Base-by-base conservation (phyloP, 768 basidiomycete species). In the Rhodosporidiobolus sp. region DNA sequence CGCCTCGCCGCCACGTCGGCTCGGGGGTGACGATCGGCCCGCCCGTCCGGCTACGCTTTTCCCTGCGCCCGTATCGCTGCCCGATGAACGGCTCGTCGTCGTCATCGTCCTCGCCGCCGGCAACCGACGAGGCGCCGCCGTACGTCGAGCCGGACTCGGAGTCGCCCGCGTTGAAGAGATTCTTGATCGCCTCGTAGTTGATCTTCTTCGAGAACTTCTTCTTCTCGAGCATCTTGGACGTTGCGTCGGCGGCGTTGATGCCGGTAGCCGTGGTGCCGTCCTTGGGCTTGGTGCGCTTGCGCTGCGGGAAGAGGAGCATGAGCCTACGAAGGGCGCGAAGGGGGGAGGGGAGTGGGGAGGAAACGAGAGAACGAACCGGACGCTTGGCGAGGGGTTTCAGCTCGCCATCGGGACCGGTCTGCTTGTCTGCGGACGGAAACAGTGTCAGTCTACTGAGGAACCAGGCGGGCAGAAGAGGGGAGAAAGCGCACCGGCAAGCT, bases 161-260 rank as follows among this genome's bases (percentile, higher is more conserved):
- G 34, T 63, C 70, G 20, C 61, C 58, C 55, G 72, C 67, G 48
- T 76, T 68, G 79, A 94, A 91, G 19, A 95, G 85, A 67, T 87
- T 86, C 76, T 90, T 89, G 64, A 94, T 86, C 1, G 91, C 92
- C 76, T 91, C 89, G 80, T 95, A 96, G 80, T 96, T 96, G 82
- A 95, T 94, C 63, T 92, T 87, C 79, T 91, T 91, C 82, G 90
- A 92, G 81, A 94, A 93, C 65, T 81, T 80, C 78, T 88, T 92
- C 82, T 92, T 91, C 83, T 90, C 89, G 77, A 93, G 84, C 48
- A 94, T 84, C 69, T 87, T 88, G 49, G 85, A 86, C 32, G 91
- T 89, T 0, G 89, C 87, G 77, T 92, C 91, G 28, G 89, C 90
- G 0, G 89, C 86, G 9, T 89, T 90, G 24, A 82, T 84, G 11